Evolutionary conservation across 129 eudicot genomes (phyloP).

Genomic region (Pulicaria dysenterica): DNA sequence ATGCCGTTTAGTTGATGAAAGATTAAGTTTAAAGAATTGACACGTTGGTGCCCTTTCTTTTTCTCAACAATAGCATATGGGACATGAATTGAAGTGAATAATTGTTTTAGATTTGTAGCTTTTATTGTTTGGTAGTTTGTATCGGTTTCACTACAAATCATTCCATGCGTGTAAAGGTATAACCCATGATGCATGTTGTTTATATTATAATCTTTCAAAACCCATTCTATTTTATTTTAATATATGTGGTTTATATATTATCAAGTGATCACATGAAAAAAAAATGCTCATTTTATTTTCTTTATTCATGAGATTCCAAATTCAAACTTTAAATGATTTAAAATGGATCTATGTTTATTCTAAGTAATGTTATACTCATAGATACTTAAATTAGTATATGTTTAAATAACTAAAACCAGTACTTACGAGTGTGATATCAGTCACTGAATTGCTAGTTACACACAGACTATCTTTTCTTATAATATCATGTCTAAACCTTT

Average conservation of each 20-base stretch:
- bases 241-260: conserved; percentile 2
- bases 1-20: conserved; percentile 46
- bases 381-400: too few species aligned
- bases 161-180: conserved; percentile 29
- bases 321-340: neutral
- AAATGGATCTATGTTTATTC: too few species aligned
- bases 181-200: conserved; percentile 27
- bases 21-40: conserved; percentile 28
- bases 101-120: conserved; percentile 15
- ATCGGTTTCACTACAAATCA: conserved; percentile 28
- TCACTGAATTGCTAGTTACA: too few species aligned
- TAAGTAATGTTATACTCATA: too few species aligned
- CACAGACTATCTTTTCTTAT: too few species aligned
- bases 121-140: conserved; percentile 32
- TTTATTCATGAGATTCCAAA: conserved; percentile 1
- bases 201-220: conserved; percentile 19
- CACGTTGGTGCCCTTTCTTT: conserved; percentile 27
- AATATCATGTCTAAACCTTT: too few species aligned
- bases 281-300: conserved; percentile 2
- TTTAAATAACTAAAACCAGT: too few species aligned
- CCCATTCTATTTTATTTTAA: conserved; percentile 23
- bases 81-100: conserved; percentile 21
- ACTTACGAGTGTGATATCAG: too few species aligned
- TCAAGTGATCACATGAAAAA: conserved; percentile 4
- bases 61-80: conserved; percentile 31